Evolutionary conservation across 495 filamentous ascomycete species (phyloP).

Genomic region (Trichoderma erinaceum): DNA sequence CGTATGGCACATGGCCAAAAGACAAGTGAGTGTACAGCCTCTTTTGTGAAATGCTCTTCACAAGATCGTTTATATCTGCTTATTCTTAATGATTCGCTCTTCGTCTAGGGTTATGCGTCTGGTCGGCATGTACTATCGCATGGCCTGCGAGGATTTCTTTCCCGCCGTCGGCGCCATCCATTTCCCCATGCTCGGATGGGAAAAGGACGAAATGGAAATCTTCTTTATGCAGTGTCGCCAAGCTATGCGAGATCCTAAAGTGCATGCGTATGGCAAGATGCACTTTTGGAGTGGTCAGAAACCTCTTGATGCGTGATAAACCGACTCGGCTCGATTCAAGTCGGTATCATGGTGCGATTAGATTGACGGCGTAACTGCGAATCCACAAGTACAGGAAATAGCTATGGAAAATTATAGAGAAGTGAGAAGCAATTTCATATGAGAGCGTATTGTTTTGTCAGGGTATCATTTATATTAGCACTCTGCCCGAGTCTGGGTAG

Average conservation of each 20-base stretch:
- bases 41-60: too few relatives aligned
- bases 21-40: constrained; percentile 34
- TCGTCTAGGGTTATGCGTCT: constrained; percentile 28
- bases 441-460: too few relatives aligned
- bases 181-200: constrained; percentile 51
- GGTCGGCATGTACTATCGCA: constrained; percentile 36
- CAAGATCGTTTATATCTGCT: too few relatives aligned
- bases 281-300: constrained; percentile 22
- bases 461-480: too few relatives aligned
- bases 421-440: too few relatives aligned
- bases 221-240: constrained; percentile 44
- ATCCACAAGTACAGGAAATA: too few relatives aligned
- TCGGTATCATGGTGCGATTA: too few relatives aligned
- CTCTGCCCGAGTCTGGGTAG: too few relatives aligned
- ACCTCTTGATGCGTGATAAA: background rate
- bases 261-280: constrained; percentile 42
- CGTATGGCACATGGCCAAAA: constrained; percentile 48
- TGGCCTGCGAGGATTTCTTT: constrained; percentile 33
- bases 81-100: constrained; percentile 10
- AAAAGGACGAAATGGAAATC: constrained; percentile 42
- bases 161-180: constrained; percentile 31
- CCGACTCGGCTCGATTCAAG: background rate
- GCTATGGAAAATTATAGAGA: too few relatives aligned
- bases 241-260: constrained; percentile 41
- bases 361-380: too few relatives aligned